A percentile compares a stretch with the other conserved stretches of the same genome.
phyloP scores from a whole-genome alignment of 768 basidiomycete genomes.

The Neoboletus brunneissimus region DNA sequence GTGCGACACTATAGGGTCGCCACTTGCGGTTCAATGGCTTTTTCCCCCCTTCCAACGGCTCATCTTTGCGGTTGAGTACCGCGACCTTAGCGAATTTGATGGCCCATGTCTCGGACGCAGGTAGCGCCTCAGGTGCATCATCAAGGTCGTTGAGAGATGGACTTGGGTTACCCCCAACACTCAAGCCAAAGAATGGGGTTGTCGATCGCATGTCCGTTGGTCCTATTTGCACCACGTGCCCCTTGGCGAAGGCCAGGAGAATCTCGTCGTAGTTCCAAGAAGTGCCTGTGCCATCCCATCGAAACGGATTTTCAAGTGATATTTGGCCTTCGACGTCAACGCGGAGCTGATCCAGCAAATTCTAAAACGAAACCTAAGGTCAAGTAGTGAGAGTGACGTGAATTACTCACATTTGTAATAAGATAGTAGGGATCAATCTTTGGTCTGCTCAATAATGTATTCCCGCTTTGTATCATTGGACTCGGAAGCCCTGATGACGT shows the following conservation, averaged over 20 bases:
- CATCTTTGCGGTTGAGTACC: constrained; percentile 78
- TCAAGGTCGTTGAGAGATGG: constrained; percentile 31
- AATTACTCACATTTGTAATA: constrained; percentile 67
- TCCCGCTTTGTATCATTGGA: constrained; percentile 31
- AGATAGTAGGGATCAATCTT: constrained; percentile 92
- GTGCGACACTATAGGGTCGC: constrained; percentile 78
- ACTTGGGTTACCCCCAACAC: constrained; percentile 35
- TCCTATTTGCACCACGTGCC: constrained; percentile 55
- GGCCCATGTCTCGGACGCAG: constrained; percentile 37
- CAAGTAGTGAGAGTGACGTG: not conserved
- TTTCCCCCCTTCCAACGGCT: constrained; percentile 70
- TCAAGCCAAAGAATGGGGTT: constrained; percentile 41
- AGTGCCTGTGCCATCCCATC: constrained; percentile 62
- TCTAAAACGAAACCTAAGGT: constrained; percentile 37
- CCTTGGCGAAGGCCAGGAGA: constrained; percentile 60
- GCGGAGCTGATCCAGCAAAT: constrained; percentile 65
- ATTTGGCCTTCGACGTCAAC: constrained; percentile 60
- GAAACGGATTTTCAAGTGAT: constrained; percentile 61
- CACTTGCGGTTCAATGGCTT: constrained; percentile 80
- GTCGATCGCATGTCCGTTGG: constrained; percentile 40
- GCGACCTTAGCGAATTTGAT: constrained; percentile 82
- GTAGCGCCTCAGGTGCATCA: constrained; percentile 22
- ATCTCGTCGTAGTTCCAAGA: constrained; percentile 67
- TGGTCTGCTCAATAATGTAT: constrained; percentile 49
- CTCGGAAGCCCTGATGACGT: constrained; percentile 32